Percentiles rank a stretch among this genome's conserved stretches.
phyloP scores from a whole-genome alignment of 106 monocot genomes.

The Dioscorea zingiberensis region DNA sequence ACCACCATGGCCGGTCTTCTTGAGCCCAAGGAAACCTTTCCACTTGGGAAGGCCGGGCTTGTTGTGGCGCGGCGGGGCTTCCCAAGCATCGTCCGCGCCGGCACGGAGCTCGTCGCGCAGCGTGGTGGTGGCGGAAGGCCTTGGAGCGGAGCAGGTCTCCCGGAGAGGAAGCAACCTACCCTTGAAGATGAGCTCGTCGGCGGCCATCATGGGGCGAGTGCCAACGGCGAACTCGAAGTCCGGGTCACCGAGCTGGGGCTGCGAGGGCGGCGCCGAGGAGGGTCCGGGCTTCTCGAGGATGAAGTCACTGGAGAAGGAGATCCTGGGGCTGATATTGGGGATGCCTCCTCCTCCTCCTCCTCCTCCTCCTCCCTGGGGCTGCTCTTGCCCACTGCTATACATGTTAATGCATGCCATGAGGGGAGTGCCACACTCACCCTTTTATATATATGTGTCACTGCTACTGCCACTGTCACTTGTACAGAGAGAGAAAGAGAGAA shows the following conservation, averaged over 20 bases:
- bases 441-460: too few relatives aligned
- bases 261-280: conserved; percentile 1
- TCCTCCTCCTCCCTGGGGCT: conserved; percentile 17
- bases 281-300: conserved; percentile 25
- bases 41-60: too few relatives aligned
- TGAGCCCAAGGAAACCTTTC: too few relatives aligned
- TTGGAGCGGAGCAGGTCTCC: not conserved
- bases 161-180: conserved; percentile 47
- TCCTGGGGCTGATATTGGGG: conserved; percentile 50
- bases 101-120: conserved; percentile 44
- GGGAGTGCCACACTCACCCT: too few relatives aligned
- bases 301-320: conserved; percentile 82
- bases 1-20: too few relatives aligned
- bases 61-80: too few relatives aligned
- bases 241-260: conserved; percentile 11
- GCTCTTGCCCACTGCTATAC: conserved; percentile 21
- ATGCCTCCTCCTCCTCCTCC: not conserved
- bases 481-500: too few relatives aligned
- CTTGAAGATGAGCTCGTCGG: conserved; percentile 77
- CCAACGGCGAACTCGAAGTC: conserved; percentile 77
- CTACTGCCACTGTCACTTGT: too few relatives aligned
- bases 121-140: conserved; percentile 23
- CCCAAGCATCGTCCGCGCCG: too few relatives aligned
- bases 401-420: conserved; percentile 66
- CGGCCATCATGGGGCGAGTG: conserved; percentile 58